These are phyloP conservation scores for Arthrobotrys sphaeroides DNA, from an alignment of 2,329 filamentous ascomycete species.

Conservation along the genomic window DNA sequence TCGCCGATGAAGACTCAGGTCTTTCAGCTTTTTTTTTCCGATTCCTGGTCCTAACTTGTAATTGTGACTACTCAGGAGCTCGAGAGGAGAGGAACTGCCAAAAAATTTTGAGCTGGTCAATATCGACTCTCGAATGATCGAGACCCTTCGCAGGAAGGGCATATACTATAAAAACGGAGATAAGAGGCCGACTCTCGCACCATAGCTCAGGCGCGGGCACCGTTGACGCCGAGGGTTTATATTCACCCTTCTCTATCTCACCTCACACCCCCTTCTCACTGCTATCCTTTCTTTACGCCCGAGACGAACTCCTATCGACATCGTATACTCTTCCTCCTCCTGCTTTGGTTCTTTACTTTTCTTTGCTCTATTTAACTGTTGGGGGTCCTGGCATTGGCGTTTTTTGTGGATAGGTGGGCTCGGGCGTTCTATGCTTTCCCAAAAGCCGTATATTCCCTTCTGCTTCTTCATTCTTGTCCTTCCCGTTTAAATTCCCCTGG, in stretches of 20 bases:
- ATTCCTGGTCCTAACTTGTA: not conserved
- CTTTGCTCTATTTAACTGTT: too few species aligned
- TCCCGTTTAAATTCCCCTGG: not conserved
- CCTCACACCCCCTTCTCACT: not conserved
- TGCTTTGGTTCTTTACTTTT: constrained; percentile 27
- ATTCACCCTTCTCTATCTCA: not conserved
- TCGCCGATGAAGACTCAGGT: not conserved
- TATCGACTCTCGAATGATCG: not conserved
- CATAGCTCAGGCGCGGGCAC: not conserved
- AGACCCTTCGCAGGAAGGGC: not conserved
- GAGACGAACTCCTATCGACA: too few species aligned
- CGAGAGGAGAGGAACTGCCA: constrained; percentile 2
- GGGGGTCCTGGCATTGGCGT: too few species aligned
- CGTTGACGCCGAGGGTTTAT: not conserved
- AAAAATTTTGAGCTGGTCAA: constrained; percentile 11
- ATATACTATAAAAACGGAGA: constrained; percentile 16
- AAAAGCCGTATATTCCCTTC: not conserved
- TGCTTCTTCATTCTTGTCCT: too few species aligned
- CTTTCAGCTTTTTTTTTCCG: too few species aligned
- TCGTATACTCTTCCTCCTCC: too few species aligned
- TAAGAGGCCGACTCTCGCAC: not conserved
- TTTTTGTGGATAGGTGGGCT: too few species aligned
- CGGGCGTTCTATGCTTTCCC: too few species aligned
- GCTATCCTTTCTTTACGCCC: too few species aligned
- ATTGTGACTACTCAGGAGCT: not conserved